A percentile compares a stretch with the other conserved stretches of the same genome.
Evolutionary conservation across 2,329 filamentous ascomycete genomes (phyloP).

Genomic region (Penicillium sp.): DNA sequence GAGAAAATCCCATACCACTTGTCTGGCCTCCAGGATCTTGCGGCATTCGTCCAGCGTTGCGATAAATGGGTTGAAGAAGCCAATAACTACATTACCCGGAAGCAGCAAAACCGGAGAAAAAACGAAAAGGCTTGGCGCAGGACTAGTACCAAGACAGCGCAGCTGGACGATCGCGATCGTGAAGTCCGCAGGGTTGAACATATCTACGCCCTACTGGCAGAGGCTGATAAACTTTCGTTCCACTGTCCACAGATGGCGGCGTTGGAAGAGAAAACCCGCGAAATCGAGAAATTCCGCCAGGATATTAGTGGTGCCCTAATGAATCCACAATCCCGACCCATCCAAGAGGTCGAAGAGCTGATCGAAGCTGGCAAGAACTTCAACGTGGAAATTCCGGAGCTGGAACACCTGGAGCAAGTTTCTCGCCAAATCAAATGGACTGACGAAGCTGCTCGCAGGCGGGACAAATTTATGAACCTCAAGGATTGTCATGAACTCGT

Average conservation of each 20-base stretch:
- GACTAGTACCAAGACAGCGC: constrained; percentile 69
- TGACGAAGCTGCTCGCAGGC: constrained; percentile 69
- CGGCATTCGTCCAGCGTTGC: constrained; percentile 90
- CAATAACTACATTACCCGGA: constrained; percentile 91
- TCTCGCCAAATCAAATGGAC: constrained; percentile 89
- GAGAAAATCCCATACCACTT: constrained; percentile 94
- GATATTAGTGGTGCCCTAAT: constrained; percentile 71
- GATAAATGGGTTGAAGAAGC: constrained; percentile 98
- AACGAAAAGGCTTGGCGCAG: constrained; percentile 85
- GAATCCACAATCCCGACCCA: constrained; percentile 63
- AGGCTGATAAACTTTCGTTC: constrained; percentile 86
- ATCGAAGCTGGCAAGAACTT: constrained; percentile 87
- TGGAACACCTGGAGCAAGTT: constrained; percentile 76
- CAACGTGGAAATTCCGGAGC: constrained; percentile 87
- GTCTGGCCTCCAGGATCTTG: constrained; percentile 76
- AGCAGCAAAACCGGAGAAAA: constrained; percentile 95
- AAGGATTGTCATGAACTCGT: constrained; percentile 79
- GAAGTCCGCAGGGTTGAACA: constrained; percentile 88
- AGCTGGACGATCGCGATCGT: constrained; percentile 79
- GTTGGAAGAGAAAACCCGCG: constrained; percentile 79
- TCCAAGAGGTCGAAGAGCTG: constrained; percentile 80
- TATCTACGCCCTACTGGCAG: constrained; percentile 77
- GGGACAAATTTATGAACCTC: constrained; percentile 69
- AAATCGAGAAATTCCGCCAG: constrained; percentile 80
- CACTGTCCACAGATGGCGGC: constrained; percentile 88